A percentile compares a stretch with the other conserved stretches of the same genome.
phyloP scores from a whole-genome alignment of 2,329 filamentous ascomycete species.

The Elsinoe perseae region DNA sequence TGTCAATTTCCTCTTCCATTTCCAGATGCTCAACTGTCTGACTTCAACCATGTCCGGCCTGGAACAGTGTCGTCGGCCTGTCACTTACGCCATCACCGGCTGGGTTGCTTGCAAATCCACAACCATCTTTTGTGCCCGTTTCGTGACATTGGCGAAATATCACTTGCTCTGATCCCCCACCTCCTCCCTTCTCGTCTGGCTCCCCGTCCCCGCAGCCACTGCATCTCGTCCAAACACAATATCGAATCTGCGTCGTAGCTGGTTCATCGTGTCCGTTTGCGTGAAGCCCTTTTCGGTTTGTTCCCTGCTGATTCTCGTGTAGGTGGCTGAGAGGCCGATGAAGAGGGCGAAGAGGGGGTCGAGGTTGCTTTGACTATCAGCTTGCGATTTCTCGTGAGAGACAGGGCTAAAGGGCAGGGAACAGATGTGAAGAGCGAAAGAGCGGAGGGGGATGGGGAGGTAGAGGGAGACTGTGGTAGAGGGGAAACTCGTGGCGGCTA shows the following conservation, averaged over 20 bases:
- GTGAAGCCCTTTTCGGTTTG: constrained; percentile 39
- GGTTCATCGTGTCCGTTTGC: background rate
- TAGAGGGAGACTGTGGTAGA: background rate
- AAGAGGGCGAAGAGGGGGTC: constrained; percentile 44
- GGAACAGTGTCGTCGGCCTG: no score
- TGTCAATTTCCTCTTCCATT: no score
- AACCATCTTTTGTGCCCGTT: no score
- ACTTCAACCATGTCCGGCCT: no score
- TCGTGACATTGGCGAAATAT: no score
- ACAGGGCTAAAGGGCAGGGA: no score
- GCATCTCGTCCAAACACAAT: background rate
- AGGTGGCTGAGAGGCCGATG: constrained; percentile 40
- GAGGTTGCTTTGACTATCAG: constrained; percentile 36
- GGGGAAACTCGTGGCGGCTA: constrained; percentile 5
- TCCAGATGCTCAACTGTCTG: no score
- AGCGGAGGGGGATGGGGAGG: background rate
- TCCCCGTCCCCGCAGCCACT: background rate
- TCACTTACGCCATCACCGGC: no score
- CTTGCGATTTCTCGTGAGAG: no score
- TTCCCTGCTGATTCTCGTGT: constrained; percentile 36
- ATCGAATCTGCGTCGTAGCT: constrained; percentile 1
- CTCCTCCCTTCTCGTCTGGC: background rate
- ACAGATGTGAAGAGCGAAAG: constrained; percentile 3
- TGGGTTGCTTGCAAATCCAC: no score
- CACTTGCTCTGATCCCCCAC: background rate